Evolutionary conservation across 1,284 basidiomycete species (phyloP).

Genomic region (Irpex sp.): DNA sequence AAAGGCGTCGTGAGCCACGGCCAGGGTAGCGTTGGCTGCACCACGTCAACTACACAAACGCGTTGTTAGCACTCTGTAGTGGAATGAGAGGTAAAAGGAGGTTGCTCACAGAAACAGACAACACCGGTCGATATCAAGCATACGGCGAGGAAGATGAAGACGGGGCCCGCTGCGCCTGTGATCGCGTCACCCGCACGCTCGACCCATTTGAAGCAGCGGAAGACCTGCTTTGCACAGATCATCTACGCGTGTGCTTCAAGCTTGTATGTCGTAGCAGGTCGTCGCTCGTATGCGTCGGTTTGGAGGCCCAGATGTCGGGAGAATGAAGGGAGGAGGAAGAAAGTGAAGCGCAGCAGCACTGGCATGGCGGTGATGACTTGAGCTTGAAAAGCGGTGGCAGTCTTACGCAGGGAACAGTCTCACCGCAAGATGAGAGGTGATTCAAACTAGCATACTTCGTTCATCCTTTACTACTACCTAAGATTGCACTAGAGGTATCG

Average conservation of each 20-base stretch:
- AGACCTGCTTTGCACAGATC: constrained; percentile 46
- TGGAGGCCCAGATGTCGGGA: no score
- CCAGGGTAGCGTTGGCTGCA: constrained; percentile 52
- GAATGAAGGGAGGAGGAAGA: neutral
- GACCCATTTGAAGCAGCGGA: constrained; percentile 81
- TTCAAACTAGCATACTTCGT: neutral
- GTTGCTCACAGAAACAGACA: constrained; percentile 76
- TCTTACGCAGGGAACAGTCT: no score
- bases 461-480: neutral
- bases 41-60: constrained; percentile 61
- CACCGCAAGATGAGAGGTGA: no score
- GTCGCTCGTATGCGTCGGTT: no score
- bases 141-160: constrained; percentile 81
- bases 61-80: neutral
- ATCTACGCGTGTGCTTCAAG: constrained; percentile 3
- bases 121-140: constrained; percentile 67
- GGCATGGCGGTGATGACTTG: neutral
- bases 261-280: no score
- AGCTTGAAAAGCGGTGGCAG: no score
- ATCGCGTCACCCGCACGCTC: constrained; percentile 77
- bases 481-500: neutral
- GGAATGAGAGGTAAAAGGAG: neutral
- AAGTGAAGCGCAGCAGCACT: neutral
- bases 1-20: constrained; percentile 57
- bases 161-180: constrained; percentile 88